A percentile compares a stretch with the other conserved stretches of the same genome.
These are phyloP conservation scores for Chimonanthus salicifolius DNA, from an alignment of 164 flowering plant species.

Conservation along the genomic window DNA sequence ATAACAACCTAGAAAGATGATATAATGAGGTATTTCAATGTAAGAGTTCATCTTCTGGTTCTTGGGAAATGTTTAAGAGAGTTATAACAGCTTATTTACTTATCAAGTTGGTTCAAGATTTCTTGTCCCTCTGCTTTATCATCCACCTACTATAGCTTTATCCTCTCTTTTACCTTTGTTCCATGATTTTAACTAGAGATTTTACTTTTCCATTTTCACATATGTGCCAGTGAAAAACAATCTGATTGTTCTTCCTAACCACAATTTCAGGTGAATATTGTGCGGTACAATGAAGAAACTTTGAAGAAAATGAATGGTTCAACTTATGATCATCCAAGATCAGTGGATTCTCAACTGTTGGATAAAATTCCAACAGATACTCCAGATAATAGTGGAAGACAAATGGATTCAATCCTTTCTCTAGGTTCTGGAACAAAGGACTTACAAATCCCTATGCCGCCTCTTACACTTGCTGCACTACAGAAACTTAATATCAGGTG, in stretches of 20 bases:
- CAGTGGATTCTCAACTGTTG: conserved; percentile 31
- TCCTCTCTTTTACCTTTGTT: not conserved
- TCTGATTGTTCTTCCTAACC: conserved; percentile 5
- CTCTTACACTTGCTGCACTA: conserved; percentile 71
- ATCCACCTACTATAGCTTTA: not conserved
- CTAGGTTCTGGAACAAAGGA: conserved; percentile 41
- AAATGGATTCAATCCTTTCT: conserved; percentile 25
- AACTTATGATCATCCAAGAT: conserved; percentile 24
- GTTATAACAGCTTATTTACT: not conserved
- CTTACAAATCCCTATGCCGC: conserved; percentile 85
- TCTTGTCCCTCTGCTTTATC: conserved; percentile 1
- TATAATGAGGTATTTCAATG: too few relatives aligned
- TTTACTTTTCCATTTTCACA: not conserved
- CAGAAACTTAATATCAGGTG: conserved; percentile 55
- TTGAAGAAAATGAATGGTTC: conserved; percentile 52
- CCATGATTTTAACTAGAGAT: not conserved
- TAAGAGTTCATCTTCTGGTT: not conserved
- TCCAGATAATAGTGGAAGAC: conserved; percentile 20
- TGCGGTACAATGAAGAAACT: conserved; percentile 67
- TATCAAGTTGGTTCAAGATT: not conserved
- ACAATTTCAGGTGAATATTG: conserved; percentile 66
- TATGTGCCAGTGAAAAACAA: not conserved
- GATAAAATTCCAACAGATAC: conserved; percentile 19
- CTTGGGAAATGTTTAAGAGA: not conserved
- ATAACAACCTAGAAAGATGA: too few relatives aligned